Conservation (phyloP, 208 protist genomes). For the Phytomonas francai region DNA sequence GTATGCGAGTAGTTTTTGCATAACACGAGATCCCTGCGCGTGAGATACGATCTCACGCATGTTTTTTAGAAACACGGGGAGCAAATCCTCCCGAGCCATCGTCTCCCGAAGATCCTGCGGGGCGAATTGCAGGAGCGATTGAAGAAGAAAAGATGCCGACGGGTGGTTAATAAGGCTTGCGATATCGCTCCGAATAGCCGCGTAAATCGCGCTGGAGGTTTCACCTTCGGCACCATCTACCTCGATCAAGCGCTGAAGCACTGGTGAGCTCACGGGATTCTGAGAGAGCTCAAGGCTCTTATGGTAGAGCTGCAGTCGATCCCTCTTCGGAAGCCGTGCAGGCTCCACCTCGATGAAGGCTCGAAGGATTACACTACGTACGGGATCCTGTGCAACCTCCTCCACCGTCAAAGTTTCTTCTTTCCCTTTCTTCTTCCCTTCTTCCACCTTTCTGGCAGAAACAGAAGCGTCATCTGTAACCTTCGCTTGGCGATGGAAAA, state of each 20-base stretch:
- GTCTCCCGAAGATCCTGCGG: conserved; percentile 29
- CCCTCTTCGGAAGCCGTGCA: conserved; percentile 10
- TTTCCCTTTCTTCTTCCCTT: too few species aligned
- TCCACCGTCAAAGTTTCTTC: conserved; percentile 14
- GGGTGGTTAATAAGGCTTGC: conserved; percentile 45
- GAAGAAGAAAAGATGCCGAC: conserved; percentile 59
- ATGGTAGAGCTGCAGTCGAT: conserved; percentile 15
- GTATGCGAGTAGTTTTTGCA: conserved; percentile 82
- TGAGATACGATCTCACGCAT: conserved; percentile 45
- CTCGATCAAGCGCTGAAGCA: conserved; percentile 78
- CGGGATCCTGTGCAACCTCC: conserved; percentile 45
- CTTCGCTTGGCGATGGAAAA: conserved; percentile 7
- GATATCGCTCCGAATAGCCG: conserved; percentile 24
- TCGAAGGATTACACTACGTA: conserved; percentile 67
- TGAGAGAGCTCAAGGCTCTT: conserved; percentile 40
- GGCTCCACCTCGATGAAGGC: conserved; percentile 54
- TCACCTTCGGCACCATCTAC: conserved; percentile 19
- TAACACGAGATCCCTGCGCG: conserved; percentile 69
- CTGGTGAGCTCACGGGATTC: conserved; percentile 60
- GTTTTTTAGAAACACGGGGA: conserved; percentile 25
- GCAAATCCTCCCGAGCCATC: conserved; percentile 28
- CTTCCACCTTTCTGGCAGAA: neutral
- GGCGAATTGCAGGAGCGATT: conserved; percentile 53
- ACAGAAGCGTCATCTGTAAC: too few species aligned
- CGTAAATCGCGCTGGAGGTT: conserved; percentile 18